Conservation (phyloP, 192 early-diverging fungal genomes). For the Coemansia sp. region DNA sequence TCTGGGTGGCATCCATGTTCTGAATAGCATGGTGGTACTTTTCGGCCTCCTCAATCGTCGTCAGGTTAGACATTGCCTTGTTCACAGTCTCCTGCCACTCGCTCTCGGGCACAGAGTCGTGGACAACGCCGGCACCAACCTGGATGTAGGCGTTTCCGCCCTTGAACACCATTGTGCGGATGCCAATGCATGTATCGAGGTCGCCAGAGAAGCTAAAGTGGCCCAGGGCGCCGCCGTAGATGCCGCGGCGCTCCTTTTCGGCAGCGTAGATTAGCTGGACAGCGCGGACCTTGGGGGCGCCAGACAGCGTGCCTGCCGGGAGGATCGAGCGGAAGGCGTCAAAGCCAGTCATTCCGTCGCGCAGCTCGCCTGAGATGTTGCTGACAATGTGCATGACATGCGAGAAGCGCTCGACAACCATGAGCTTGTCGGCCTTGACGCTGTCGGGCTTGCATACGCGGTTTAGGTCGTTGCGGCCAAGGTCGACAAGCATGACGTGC, state of each 20-base stretch:
- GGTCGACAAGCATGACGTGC: slow-evolving; percentile 99
- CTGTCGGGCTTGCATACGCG: slow-evolving; percentile 90
- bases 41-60: slow-evolving; percentile 84
- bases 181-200: slow-evolving; percentile 97
- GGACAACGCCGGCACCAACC: slow-evolving; percentile 94
- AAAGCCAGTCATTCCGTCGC: slow-evolving; percentile 85
- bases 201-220: slow-evolving; percentile 92
- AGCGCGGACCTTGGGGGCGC: slow-evolving; percentile 96
- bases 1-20: slow-evolving; percentile 24
- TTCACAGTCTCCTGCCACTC: slow-evolving; percentile 97
- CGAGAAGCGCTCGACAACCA: slow-evolving; percentile 94
- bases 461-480: slow-evolving; percentile 98
- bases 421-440: slow-evolving; percentile 93
- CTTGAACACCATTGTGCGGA: slow-evolving; percentile 98
- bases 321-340: slow-evolving; percentile 98
- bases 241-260: slow-evolving; percentile 90
- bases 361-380: slow-evolving; percentile 86
- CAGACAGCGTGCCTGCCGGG: slow-evolving; percentile 97
- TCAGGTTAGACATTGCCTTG: slow-evolving; percentile 91
- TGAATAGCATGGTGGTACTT: slow-evolving; percentile 70
- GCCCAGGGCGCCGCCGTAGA: slow-evolving; percentile 88
- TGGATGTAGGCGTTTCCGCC: slow-evolving; percentile 93
- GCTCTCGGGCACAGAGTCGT: slow-evolving; percentile 85
- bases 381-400: slow-evolving; percentile 99
- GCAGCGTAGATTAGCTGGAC: slow-evolving; percentile 91